Evolutionary conservation across 495 filamentous ascomycete genomes (phyloP), one percentile per base, ranked within the genome.

Genomic region (Hypomontagnella monticulosa): DNA sequence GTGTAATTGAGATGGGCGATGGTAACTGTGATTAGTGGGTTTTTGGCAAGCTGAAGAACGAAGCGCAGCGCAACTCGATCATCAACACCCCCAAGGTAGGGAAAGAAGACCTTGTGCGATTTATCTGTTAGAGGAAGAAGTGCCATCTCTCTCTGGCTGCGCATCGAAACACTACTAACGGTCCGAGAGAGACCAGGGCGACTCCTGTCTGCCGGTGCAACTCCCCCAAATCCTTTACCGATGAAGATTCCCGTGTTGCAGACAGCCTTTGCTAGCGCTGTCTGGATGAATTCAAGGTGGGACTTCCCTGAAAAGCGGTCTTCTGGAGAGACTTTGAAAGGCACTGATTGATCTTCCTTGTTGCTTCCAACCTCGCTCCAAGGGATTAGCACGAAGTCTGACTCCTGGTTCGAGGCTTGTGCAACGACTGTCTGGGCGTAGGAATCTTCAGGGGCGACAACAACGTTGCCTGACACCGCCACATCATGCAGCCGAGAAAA

Each of bases 311-410:
- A 77, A 64, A 87, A 84, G 6, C 82, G 78, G 49, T 87, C 83
- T 56, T 77, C 77, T 0, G 72, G 50, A 7, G 74, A 70, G 44
- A 73, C 71, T 1, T 70, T 63, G 32, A 73, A 71, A 0, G 78
- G 76, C 27, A 80, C 74, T 0, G 82, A 78, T 33, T 82, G 76
- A 41, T 81, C 75, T 51, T 97, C 93, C 9, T 83, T 82, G 60
- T 91, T 83, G 54, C 81, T 85, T 12, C 91, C 92, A n/a, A 85
- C 88, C 58, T 96, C 92, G 68, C 89, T 91, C 95, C 95, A 99
- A 0, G 95, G 93, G 34, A 97, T 84, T 5, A 99, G 80, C 0
- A 96, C 84, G 38, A 99, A 85, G 66, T 98, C 93, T 0, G 92
- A 89, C 0, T 79, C 78, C 6, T 86, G 81, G 16, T 92, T 87